Percentiles rank a stretch among this genome's conserved stretches.
phyloP scores from a whole-genome alignment of 192 early-diverging fungal species.

The Oehlia diaphana region DNA sequence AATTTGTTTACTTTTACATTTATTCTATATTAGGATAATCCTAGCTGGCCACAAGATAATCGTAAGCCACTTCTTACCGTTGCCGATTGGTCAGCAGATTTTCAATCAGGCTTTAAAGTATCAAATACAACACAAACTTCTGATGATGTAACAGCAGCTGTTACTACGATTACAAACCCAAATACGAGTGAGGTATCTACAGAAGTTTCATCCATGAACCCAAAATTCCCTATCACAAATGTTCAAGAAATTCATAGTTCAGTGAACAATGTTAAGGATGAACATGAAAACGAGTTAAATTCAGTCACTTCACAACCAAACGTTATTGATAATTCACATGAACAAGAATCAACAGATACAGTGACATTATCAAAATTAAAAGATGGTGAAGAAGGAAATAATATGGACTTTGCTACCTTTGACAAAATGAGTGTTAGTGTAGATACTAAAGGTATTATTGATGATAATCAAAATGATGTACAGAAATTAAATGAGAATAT shows the following conservation, averaged over 20 bases:
- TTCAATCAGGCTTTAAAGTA: slow-evolving; percentile 4
- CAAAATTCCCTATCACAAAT: not conserved
- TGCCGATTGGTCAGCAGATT: slow-evolving; percentile 22
- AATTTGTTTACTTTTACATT: not conserved
- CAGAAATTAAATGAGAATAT: not conserved
- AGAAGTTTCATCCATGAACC: not conserved
- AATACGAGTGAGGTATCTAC: not conserved
- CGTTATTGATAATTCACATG: not conserved
- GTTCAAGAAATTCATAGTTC: not conserved
- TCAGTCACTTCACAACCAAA: not conserved
- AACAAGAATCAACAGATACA: not conserved
- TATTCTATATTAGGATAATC: not conserved
- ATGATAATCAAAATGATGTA: slow-evolving; percentile 3
- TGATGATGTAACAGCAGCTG: not conserved
- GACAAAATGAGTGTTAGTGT: slow-evolving; percentile 24
- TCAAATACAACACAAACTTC: not conserved
- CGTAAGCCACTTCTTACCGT: slow-evolving; percentile 23
- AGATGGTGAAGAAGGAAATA: not conserved
- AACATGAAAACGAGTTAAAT: slow-evolving; percentile 22
- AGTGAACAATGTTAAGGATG: slow-evolving; percentile 18
- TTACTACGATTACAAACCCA: not conserved
- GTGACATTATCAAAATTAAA: too few species aligned
- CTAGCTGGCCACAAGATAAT: not conserved
- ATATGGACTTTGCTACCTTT: slow-evolving; percentile 16
- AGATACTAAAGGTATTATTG: slow-evolving; percentile 26